Base-by-base conservation (phyloP, 306 rosid genomes). In the Carpinus fangiana region DNA sequence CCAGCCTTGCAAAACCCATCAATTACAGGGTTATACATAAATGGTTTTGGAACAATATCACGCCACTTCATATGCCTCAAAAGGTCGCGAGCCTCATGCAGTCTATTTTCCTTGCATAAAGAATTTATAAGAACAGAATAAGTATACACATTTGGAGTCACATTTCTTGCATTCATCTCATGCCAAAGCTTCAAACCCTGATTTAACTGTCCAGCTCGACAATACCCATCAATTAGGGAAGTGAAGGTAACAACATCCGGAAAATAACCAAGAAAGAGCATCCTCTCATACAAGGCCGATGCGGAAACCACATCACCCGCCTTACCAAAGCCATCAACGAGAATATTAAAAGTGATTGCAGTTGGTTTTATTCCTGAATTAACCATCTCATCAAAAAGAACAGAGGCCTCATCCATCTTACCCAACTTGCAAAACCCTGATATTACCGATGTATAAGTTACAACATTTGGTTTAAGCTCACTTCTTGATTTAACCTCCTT, bases 1-100 rank as follows among this genome's bases (percentile, higher is more conserved):
- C 98, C 98, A 76, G 88, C 90, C 85, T 94, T 94, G 83, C 96
- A 94, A 72, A 86, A 90, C 59, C 96, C 93, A 71, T 94, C 98
- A 76, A 92, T 79, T 61, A 94, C 90, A 59, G 97, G 98, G 79
- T 92, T 92, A 64, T 89, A 92, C 16, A 90, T 78, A 82, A 94
- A 94, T 38, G 96, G 60, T 78, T 84, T 79, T 7, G 93, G 79
- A 78, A 88, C 87, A 73, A 88, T 73, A 74, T 81, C 75, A 53
- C 82, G 81, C 52, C 48, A 64, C 43, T 87, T 94, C 88, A 94
- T 76, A 20, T 83, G 76, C 76, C 77, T 90, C 83, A 92, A 75
- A 62, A 90, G 50, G 18, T 80, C 88, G 18, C 78, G 90, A n/a
- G 97, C 97, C 84, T 92, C 97, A 41, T 45, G 68, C 55, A 89